A percentile compares a stretch with the other conserved stretches of the same genome.
Conservation (phyloP, 2,329 filamentous ascomycete genomes). For the Orbilia blumenaviensis region DNA sequence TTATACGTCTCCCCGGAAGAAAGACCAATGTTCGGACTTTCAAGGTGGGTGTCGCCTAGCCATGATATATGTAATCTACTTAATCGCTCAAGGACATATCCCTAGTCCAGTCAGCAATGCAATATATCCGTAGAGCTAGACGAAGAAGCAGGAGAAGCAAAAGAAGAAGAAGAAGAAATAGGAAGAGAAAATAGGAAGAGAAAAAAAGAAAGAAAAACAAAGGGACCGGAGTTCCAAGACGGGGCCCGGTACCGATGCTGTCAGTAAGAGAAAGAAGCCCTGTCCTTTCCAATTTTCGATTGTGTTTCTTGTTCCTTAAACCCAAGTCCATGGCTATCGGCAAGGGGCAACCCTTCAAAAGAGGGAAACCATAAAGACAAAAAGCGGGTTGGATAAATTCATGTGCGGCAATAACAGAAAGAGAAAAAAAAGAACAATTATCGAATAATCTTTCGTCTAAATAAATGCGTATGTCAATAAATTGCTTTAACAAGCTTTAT, state of each 20-base stretch:
- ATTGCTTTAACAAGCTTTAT: neutral
- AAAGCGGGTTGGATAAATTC: conserved; percentile 52
- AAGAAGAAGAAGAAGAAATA: neutral
- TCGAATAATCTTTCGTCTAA: too few relatives aligned
- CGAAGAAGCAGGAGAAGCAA: neutral
- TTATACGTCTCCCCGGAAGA: too few relatives aligned
- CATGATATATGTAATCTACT: neutral
- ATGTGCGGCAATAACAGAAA: conserved; percentile 44
- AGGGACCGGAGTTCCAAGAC: neutral
- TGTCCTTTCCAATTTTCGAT: neutral
- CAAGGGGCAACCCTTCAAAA: too few relatives aligned
- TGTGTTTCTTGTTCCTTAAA: conserved; percentile 6
- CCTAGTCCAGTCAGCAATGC: too few relatives aligned
- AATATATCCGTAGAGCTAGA: conserved; percentile 10
- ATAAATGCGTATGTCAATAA: too few relatives aligned
- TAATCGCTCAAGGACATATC: too few relatives aligned
- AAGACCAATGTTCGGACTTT: conserved; percentile 29
- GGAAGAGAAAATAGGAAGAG: neutral
- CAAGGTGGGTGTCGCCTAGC: conserved; percentile 21
- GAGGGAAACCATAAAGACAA: neutral
- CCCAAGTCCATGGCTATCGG: conserved; percentile 10
- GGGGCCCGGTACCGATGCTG: neutral
- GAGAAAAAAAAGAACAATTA: too few relatives aligned
- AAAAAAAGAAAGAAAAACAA: neutral
- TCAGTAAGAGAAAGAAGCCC: neutral